These are phyloP conservation scores for Sicyos edulis DNA, from an alignment of 306 rosid genomes.

Conservation along the genomic window DNA sequence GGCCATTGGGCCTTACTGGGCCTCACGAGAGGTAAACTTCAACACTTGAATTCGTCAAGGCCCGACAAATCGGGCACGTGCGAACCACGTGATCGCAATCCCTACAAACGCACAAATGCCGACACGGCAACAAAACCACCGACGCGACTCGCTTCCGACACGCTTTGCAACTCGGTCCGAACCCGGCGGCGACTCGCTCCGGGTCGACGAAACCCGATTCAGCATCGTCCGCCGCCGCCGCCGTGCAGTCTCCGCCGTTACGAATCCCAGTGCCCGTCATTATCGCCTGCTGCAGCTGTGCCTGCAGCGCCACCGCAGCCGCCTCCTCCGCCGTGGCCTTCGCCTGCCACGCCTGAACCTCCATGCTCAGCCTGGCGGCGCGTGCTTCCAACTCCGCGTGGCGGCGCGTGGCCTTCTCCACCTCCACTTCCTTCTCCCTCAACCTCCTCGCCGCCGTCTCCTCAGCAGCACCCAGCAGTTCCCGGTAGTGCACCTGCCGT, in stretches of 20 bases:
- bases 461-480: constrained; percentile 54
- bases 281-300: constrained; percentile 70
- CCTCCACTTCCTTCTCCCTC: constrained; percentile 59
- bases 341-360: constrained; percentile 78
- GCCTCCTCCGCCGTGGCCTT: constrained; percentile 72
- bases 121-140: constrained; percentile 75
- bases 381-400: constrained; percentile 77
- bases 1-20: constrained; percentile 22
- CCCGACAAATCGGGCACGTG: constrained; percentile 69
- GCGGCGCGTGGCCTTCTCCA: constrained; percentile 59
- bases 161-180: constrained; percentile 62
- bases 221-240: constrained; percentile 62
- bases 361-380: constrained; percentile 62
- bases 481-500: constrained; percentile 53
- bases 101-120: constrained; percentile 66
- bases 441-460: constrained; percentile 46
- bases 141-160: constrained; percentile 64
- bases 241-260: constrained; percentile 33
- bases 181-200: constrained; percentile 30
- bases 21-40: constrained; percentile 56
- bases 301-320: constrained; percentile 56
- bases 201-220: constrained; percentile 79
- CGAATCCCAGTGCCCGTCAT: constrained; percentile 30
- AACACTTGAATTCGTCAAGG: constrained; percentile 62
- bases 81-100: constrained; percentile 56